Percentiles rank a stretch among this genome's conserved stretches.
These are phyloP conservation scores for Phytophthora palmivora DNA, from an alignment of 352 stramenopile genomes.

Conservation along the genomic window DNA sequence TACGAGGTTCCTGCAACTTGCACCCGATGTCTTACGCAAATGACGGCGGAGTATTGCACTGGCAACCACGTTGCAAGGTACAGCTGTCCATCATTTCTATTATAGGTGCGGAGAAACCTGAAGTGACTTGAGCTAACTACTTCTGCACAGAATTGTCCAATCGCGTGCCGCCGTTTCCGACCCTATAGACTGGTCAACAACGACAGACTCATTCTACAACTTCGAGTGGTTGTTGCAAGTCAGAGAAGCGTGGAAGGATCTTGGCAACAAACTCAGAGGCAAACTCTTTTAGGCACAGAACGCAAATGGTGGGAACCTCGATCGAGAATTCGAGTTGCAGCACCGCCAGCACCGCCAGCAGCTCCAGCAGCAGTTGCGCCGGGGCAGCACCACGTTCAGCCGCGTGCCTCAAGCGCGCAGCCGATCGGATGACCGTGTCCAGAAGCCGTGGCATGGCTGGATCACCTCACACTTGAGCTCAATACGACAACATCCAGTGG, in stretches of 20 bases:
- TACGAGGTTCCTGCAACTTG: background rate
- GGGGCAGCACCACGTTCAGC: constrained; percentile 30
- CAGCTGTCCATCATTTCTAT: too few species aligned
- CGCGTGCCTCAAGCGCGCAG: constrained; percentile 31
- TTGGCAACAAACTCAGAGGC: background rate
- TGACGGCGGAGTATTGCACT: too few species aligned
- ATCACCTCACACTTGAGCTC: constrained; percentile 40
- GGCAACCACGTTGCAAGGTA: too few species aligned
- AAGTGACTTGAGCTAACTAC: too few species aligned
- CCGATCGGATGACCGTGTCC: constrained; percentile 32
- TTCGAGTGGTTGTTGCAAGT: background rate
- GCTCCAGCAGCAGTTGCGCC: constrained; percentile 3
- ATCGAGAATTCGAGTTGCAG: constrained; percentile 29
- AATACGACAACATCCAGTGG: constrained; percentile 21
- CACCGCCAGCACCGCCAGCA: constrained; percentile 21
- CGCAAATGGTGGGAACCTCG: constrained; percentile 31
- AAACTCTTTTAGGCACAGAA: constrained; percentile 3
- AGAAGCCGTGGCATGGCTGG: constrained; percentile 42
- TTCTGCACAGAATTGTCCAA: constrained; percentile 12
- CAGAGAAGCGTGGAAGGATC: constrained; percentile 24
- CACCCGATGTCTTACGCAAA: too few species aligned
- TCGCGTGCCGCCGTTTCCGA: constrained; percentile 4
- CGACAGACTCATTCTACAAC: constrained; percentile 23
- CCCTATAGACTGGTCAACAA: constrained; percentile 4
- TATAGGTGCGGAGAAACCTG: too few species aligned